Percentiles rank a stretch among this genome's conserved stretches.
Evolutionary conservation across 345 rosid species (phyloP).

Genomic region (Pelargonium nanum): DNA sequence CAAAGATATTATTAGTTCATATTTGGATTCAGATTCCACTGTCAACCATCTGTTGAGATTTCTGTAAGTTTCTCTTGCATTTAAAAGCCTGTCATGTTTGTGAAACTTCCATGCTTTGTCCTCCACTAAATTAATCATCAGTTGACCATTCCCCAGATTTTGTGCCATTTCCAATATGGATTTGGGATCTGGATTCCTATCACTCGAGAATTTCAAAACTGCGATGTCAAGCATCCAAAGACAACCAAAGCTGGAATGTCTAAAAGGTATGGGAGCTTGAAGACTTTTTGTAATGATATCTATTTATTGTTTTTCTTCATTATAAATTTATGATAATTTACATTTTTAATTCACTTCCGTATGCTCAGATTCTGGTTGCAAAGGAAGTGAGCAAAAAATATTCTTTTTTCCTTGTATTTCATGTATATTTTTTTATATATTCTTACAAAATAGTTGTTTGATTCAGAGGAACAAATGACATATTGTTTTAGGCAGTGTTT

Average conservation of each 20-base stretch:
- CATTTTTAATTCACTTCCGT: no score
- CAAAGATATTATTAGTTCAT: slow-evolving; percentile 42
- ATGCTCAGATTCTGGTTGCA: no score
- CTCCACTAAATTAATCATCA: slow-evolving; percentile 8
- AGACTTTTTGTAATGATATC: background rate
- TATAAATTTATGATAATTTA: no score
- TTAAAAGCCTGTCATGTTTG: slow-evolving; percentile 4
- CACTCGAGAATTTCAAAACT: slow-evolving; percentile 66
- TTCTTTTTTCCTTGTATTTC: no score
- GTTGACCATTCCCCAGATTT: slow-evolving; percentile 40
- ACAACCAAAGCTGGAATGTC: slow-evolving; percentile 69
- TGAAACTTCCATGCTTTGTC: slow-evolving; percentile 1
- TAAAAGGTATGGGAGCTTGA: slow-evolving; percentile 40
- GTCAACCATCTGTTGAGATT: slow-evolving; percentile 52
- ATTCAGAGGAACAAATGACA: no score
- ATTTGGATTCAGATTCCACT: slow-evolving; percentile 37
- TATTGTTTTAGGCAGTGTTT: no score
- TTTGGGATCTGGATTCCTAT: slow-evolving; percentile 48
- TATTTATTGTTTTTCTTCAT: background rate
- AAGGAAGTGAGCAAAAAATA: no score
- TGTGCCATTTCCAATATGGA: slow-evolving; percentile 57
- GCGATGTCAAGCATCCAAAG: slow-evolving; percentile 58
- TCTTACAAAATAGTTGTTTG: no score
- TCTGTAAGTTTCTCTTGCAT: slow-evolving; percentile 50
- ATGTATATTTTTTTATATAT: no score